These are phyloP conservation scores for Phytophthora cactorum DNA, from an alignment of 352 stramenopile species.

Conservation along the genomic window DNA sequence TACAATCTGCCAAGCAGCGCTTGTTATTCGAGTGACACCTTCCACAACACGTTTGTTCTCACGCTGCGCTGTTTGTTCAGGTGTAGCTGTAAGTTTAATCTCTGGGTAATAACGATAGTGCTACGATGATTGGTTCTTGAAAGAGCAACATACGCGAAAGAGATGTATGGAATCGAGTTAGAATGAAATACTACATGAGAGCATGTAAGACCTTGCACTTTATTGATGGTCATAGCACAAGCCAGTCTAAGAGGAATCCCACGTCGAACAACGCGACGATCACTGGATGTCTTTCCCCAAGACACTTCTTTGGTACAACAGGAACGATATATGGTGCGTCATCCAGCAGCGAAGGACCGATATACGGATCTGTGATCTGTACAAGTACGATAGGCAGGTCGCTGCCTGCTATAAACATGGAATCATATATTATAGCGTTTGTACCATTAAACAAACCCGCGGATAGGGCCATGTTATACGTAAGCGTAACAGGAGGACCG, in stretches of 20 bases:
- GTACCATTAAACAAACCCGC: too few relatives aligned
- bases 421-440: too few relatives aligned
- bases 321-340: neutral
- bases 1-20: too few relatives aligned
- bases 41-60: too few relatives aligned
- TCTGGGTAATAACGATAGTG: too few relatives aligned
- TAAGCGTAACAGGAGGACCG: too few relatives aligned
- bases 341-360: neutral
- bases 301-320: neutral
- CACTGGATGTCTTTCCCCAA: neutral
- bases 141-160: neutral
- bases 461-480: too few relatives aligned
- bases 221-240: neutral
- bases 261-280: neutral
- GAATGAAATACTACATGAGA: constrained; percentile 2
- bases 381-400: neutral
- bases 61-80: too few relatives aligned
- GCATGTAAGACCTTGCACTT: neutral
- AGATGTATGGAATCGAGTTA: neutral
- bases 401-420: neutral
- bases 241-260: neutral
- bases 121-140: neutral
- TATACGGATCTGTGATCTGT: neutral
- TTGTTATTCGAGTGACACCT: too few relatives aligned
- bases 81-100: too few relatives aligned